Evolutionary conservation across 2,329 filamentous ascomycete genomes (phyloP), one percentile per base, ranked within the genome.

Genomic region (Lasiodiplodia hormozganensis): DNA sequence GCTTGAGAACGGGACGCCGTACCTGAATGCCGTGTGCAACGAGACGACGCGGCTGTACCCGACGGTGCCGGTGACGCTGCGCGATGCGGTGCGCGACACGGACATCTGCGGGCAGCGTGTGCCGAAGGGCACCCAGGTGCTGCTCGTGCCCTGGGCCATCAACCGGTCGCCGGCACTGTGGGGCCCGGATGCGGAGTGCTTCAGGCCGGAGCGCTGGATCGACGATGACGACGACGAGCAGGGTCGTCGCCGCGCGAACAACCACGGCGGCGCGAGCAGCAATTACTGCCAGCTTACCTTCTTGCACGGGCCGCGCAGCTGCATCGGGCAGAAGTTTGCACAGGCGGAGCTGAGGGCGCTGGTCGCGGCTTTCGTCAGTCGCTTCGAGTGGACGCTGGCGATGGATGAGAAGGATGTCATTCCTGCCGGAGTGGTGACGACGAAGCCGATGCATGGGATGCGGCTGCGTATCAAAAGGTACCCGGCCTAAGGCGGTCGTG

Each of bases 161-260:
- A 84, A 84, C 69, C 79, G 81, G 8, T 74, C 76, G 23, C 78
- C 82, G 0, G 31, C 71, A 1, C 76, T 83, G 23, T 84, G 83
- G 83, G 82, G 81, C 21, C 62, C 74, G 0, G 75, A 82, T 43
- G 76, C 82, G 3, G 76, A 78, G n/a, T 68, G 76, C 0, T 84
- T 84, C 72, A 70, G 75, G 0, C 83, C 83, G 0, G 80, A 83
- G 25, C 77, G 83, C 31, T 84, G 83, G 83, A 80, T 85, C 67
- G 80, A 83, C 67, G 70, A 71, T 23, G 66, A 73, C 31, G 78
- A 43, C 2, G 43, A 47, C 4, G 43, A 16, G 18, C 18, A 11
- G 10, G 43, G 18, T 4, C 10, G 43, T 21, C 16, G 76, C 3
- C 76, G 76, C 16, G 76, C 80, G 4, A 83, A 82, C 23, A 81